Evolutionary conservation across 2,329 filamentous ascomycete genomes (phyloP), one percentile per base, ranked within the genome.

Genomic region (Epichloe sibirici): DNA sequence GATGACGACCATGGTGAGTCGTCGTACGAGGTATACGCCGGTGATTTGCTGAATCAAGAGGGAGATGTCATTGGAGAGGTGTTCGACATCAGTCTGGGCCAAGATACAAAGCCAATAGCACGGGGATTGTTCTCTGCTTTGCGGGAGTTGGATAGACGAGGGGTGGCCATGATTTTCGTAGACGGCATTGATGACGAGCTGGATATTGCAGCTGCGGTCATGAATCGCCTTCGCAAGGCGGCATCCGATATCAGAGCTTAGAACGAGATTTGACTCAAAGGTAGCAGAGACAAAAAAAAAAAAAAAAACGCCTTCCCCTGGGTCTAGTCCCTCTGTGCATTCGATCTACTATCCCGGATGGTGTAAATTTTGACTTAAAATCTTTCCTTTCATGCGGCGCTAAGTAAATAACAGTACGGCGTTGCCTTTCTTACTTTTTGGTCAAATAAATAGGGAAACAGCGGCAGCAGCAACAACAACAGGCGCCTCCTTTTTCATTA

Each of bases 41-140:
- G 71, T 11, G 61, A 67, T 39, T 60, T 78, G 11, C 58, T 65
- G 49, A 62, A 68, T 31, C 61, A 62, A 12, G 58, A 62, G 2
- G 65, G 63, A 6, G 58, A 65, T 31, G 51, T 57, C 2, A 63
- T 69, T 44, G 73, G 72, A 11, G 71, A 66, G 51, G 60, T 82
- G 9, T 77, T 88, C 61, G 87, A 94, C 61, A 81, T 94, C 45
- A 71, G 81, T 54, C 74, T 98, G 13, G 90, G 91, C 1, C 70
- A 70, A 15, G 79, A 86, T 45, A 83, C 82, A 0, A 79, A 80
- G 58, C 79, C 79, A 35, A 90, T 98, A 60, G 91, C 93, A 1
- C 82, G 90, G 60, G 87, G 88, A 0, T 73, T 98, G 13, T 98
- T 98, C 66, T 88, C 88, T 12, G 88, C 89, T 2, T 72, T 98